Evolutionary conservation across 2,329 filamentous ascomycete genomes (phyloP), one percentile per base, ranked within the genome.

Genomic region (Emergomyces africanus): DNA sequence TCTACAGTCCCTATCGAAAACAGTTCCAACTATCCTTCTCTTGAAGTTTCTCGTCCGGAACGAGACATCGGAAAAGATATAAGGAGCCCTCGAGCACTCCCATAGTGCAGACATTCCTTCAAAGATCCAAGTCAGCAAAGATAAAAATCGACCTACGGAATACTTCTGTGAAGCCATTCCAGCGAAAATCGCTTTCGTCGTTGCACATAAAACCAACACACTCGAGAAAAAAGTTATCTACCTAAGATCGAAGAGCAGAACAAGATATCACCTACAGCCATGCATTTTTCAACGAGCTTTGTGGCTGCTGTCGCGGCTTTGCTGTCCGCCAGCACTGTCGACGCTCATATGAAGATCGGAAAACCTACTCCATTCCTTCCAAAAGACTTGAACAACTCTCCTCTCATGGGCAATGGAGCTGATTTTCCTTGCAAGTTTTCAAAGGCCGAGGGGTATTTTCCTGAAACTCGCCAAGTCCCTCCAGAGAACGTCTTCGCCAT

Each of bases 391-490:
- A 77, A 78, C 73, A 92, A 88, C 73, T 74, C 75, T 2, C 92
- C 94, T 0, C 78, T 96, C 0, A 66, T 69, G 0, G 72, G 73
- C 0, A 69, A 70, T 42, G 88, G 88, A 0, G 75, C 73, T 42
- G 77, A 96, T 70, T 99, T 88, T 69, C 94, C 94, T 0, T 97
- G 94, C 83, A 91, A 96, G 71, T 72, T 65, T 0, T n/a, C n/a
- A n/a, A n/a, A n/a, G 6, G 30, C 30, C 30, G 30, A 3, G 77
- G 75, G 63, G 55, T 0, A 74, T 77, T 1, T 73, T 70, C 68
- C 77, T 1, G 73, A 12, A 9, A 14, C 5, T 12, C 1, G 74
- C 73, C 1, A 14, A 28, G 53, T 55, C 1, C 53, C 53, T 15
- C 23, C 53, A n/a, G 67, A 69, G 57, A 89, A 89, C 65, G 69